These are phyloP conservation scores for Limonium bicolor DNA, from an alignment of 148 eudicot species.

Conservation along the genomic window DNA sequence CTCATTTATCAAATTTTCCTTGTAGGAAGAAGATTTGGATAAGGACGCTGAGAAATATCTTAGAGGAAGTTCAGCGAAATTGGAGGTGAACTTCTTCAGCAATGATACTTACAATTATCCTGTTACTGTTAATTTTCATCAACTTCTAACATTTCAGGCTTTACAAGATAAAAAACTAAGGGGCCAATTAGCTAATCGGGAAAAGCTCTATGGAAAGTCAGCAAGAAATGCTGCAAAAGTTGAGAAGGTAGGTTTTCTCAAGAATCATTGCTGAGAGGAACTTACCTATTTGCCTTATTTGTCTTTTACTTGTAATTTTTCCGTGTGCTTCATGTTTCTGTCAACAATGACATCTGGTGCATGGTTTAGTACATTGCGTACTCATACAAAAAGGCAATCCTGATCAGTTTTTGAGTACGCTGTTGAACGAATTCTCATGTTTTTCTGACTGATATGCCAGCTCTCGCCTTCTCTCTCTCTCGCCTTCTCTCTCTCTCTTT, in stretches of 20 bases:
- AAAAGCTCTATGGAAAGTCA: conserved; percentile 49
- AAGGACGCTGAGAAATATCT: conserved; percentile 48
- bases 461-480: not conserved
- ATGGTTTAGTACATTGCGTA: no score
- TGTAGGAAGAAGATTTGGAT: conserved; percentile 29
- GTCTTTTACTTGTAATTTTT: not conserved
- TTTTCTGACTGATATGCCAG: no score
- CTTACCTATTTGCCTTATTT: not conserved
- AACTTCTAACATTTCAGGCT: conserved; percentile 21
- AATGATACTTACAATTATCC: not conserved
- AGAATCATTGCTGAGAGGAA: no score
- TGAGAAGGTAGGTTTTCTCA: conserved; percentile 64
- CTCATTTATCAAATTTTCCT: not conserved
- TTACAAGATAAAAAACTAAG: conserved; percentile 73
- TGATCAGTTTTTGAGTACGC: no score
- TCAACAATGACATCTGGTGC: no score
- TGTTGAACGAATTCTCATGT: no score
- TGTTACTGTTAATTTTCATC: not conserved
- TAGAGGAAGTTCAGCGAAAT: conserved; percentile 60
- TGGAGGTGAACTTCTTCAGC: conserved; percentile 36
- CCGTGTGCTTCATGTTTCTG: not conserved
- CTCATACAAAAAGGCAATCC: no score
- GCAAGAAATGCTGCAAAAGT: conserved; percentile 62
- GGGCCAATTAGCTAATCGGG: conserved; percentile 66
- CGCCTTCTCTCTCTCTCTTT: no score